Conservation (phyloP, 2,329 filamentous ascomycete species). For the Diplodia seriata region DNA sequence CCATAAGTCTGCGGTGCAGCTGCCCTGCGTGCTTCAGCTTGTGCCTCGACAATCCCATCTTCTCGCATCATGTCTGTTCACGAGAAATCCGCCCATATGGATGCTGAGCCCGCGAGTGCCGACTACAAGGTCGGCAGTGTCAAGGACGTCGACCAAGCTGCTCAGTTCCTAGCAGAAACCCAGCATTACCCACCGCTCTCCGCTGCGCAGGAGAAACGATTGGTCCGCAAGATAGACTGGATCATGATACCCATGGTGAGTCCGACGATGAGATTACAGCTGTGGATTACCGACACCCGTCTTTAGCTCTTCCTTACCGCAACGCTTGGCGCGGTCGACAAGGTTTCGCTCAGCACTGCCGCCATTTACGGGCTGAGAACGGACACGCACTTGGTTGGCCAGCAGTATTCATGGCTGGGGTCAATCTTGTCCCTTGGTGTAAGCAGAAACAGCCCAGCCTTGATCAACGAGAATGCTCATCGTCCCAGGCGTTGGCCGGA, state of each 20-base stretch:
- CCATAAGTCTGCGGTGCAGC: slow-evolving; percentile 4
- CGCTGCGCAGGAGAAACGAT: slow-evolving; percentile 38
- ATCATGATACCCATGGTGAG: slow-evolving; percentile 32
- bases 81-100: slow-evolving; percentile 15
- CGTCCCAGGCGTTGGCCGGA: slow-evolving; percentile 9
- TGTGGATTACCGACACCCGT: slow-evolving; percentile 42
- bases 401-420: slow-evolving; percentile 65
- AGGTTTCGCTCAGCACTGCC: slow-evolving; percentile 52
- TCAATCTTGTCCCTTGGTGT: slow-evolving; percentile 60
- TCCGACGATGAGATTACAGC: slow-evolving; percentile 51
- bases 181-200: slow-evolving; percentile 37
- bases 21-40: too few species aligned
- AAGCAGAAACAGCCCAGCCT: not conserved
- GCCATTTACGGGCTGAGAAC: slow-evolving; percentile 59
- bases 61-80: not conserved
- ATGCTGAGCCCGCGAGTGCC: slow-evolving; percentile 1
- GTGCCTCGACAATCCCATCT: not conserved
- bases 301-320: slow-evolving; percentile 27
- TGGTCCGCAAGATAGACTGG: slow-evolving; percentile 33
- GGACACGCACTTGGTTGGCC: slow-evolving; percentile 56
- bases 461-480: not conserved
- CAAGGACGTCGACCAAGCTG: slow-evolving; percentile 39
- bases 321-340: slow-evolving; percentile 51
- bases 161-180: slow-evolving; percentile 38
- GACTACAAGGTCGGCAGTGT: slow-evolving; percentile 23